Conservation (phyloP, 768 basidiomycete species). For the Cystofilobasidium macerans region DNA sequence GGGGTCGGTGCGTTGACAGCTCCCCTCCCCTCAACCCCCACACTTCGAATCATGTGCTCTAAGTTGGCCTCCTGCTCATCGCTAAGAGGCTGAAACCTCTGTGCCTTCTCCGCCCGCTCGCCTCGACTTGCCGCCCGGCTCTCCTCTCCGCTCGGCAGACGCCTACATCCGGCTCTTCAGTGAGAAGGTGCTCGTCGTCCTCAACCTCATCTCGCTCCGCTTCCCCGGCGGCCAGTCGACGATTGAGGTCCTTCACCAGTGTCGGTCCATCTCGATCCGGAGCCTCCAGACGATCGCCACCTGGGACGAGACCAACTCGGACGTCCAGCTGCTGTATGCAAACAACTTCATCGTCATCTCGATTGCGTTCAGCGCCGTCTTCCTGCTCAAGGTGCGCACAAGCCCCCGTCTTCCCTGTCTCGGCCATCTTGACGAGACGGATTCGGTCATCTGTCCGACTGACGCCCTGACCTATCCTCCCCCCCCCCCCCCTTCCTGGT, state of each 20-base stretch:
- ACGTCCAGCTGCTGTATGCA: neutral
- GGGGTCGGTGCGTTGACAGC: neutral
- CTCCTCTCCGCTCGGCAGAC: neutral
- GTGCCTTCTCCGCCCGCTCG: neutral
- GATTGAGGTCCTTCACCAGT: neutral
- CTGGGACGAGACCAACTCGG: neutral
- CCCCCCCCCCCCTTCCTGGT: too few species aligned
- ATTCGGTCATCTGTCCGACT: too few species aligned
- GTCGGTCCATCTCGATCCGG: neutral
- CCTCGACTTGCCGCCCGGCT: too few species aligned
- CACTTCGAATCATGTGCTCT: too few species aligned
- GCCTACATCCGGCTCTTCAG: neutral
- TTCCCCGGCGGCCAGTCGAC: neutral
- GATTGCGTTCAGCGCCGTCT: neutral
- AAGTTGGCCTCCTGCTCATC: too few species aligned
- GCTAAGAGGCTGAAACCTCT: too few species aligned
- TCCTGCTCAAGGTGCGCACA: neutral
- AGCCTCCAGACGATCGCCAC: neutral
- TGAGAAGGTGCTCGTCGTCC: neutral
- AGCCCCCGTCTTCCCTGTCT: neutral
- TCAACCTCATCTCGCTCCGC: neutral
- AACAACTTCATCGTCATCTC: neutral
- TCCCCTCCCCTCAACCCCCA: neutral
- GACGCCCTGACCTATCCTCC: too few species aligned
- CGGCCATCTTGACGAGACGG: neutral